Conservation (phyloP, 164 flowering plant genomes). For the Berberis vulgaris region DNA sequence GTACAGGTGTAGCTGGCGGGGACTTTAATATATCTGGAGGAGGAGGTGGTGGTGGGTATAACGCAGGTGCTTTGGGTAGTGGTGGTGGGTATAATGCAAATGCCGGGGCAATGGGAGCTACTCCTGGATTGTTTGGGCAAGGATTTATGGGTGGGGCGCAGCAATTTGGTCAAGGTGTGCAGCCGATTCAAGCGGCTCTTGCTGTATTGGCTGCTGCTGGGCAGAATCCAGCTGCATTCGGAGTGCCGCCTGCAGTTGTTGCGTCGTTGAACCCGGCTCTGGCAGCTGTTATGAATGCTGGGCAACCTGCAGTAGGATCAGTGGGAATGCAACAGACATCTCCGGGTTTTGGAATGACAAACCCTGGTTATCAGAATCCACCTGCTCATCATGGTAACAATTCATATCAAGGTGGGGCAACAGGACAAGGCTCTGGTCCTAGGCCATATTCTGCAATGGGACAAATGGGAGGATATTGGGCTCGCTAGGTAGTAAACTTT, state of each 20-base stretch:
- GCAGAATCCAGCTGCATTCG: constrained; percentile 31
- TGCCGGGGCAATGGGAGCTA: constrained; percentile 9
- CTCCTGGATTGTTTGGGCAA: constrained; percentile 15
- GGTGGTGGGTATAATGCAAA: constrained; percentile 8
- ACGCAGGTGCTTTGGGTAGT: neutral
- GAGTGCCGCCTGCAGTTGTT: constrained; percentile 16
- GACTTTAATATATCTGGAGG: neutral
- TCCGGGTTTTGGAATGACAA: constrained; percentile 20
- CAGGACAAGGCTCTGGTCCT: constrained; percentile 14
- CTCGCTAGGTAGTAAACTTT: constrained; percentile 19
- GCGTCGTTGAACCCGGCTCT: constrained; percentile 20
- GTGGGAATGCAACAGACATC: neutral
- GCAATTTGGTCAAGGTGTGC: constrained; percentile 16
- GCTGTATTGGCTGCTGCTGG: constrained; percentile 28
- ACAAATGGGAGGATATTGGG: neutral
- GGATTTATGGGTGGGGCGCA: constrained; percentile 16
- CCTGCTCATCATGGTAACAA: constrained; percentile 14
- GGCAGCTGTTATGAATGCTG: constrained; percentile 13
- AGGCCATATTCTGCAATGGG: constrained; percentile 16
- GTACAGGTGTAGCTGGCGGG: neutral
- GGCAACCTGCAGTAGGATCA: neutral
- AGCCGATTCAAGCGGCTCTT: constrained; percentile 20
- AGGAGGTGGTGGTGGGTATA: constrained; percentile 11
- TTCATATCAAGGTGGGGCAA: constrained; percentile 12
- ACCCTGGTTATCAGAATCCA: constrained; percentile 13